phyloP scores from a whole-genome alignment of 805 yeast genomes.

The Saturnispora galanensis region DNA sequence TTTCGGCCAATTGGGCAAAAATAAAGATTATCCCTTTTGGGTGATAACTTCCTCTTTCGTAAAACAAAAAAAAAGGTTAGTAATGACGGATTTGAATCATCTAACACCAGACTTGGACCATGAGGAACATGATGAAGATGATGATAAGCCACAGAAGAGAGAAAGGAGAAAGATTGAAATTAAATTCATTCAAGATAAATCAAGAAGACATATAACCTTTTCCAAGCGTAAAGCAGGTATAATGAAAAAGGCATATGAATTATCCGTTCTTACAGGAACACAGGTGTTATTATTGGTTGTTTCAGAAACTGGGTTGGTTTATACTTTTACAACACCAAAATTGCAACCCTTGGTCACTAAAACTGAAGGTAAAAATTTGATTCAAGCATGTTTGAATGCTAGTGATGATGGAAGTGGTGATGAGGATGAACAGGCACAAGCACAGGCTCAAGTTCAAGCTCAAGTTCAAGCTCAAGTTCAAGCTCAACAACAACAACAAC shows the following conservation, averaged over 20 bases:
- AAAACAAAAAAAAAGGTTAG: background rate
- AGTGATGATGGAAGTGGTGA: conserved; percentile 71
- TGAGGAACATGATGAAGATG: conserved; percentile 41
- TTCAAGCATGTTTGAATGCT: conserved; percentile 94
- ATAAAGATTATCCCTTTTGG: conserved; percentile 18
- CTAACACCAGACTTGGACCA: conserved; percentile 5
- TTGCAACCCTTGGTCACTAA: conserved; percentile 96
- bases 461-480: conserved; percentile 21
- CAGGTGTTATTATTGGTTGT: conserved; percentile 92
- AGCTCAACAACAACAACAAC: conserved; percentile 15
- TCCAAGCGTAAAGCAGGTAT: conserved; percentile 98
- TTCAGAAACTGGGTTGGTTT: conserved; percentile 96
- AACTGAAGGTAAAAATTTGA: conserved; percentile 92
- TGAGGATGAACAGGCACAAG: conserved; percentile 38
- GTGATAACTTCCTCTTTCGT: conserved; percentile 2
- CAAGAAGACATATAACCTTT: conserved; percentile 95
- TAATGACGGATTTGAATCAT: background rate
- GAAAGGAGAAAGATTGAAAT: conserved; percentile 88
- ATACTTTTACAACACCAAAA: conserved; percentile 98
- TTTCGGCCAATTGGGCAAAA: conserved; percentile 16
- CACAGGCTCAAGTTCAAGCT: conserved; percentile 26
- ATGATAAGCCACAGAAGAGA: conserved; percentile 39
- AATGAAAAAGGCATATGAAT: conserved; percentile 98
- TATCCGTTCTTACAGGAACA: conserved; percentile 93
- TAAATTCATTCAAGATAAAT: conserved; percentile 93